These are phyloP conservation scores for Psilocybe cubensis DNA, from an alignment of 768 basidiomycete genomes.

Conservation along the genomic window DNA sequence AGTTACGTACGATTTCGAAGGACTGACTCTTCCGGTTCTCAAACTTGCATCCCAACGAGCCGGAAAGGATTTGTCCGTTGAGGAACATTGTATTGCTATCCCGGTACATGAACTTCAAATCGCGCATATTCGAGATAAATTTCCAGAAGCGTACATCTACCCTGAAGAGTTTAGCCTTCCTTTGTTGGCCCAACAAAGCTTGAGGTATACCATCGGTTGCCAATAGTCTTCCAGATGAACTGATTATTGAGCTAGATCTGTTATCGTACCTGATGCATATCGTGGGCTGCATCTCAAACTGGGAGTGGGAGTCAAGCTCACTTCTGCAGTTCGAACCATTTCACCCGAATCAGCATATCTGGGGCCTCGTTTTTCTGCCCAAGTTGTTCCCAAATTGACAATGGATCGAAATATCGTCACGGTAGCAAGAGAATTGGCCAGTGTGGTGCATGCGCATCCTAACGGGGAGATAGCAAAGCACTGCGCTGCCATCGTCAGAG, in stretches of 20 bases:
- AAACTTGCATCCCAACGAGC: conserved; percentile 40
- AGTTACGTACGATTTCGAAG: conserved; percentile 56
- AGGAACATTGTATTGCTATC: conserved; percentile 41
- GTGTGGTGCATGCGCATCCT: conserved; percentile 49
- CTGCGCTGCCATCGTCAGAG: conserved; percentile 55
- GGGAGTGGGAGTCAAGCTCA: conserved; percentile 57
- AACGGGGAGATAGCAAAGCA: conserved; percentile 58
- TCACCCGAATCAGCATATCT: conserved; percentile 61
- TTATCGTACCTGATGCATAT: conserved; percentile 51
- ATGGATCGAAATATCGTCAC: conserved; percentile 53
- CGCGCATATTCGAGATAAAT: conserved; percentile 51
- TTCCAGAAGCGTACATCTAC: conserved; percentile 46
- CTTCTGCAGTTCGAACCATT: conserved; percentile 60
- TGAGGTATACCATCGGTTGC: conserved; percentile 38
- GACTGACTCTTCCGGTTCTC: conserved; percentile 42
- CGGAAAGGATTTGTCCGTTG: conserved; percentile 35
- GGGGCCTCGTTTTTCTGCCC: conserved; percentile 56
- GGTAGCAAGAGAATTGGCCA: conserved; percentile 59
- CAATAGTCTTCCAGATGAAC: neutral
- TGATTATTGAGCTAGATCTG: conserved; percentile 41
- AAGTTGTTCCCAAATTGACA: conserved; percentile 51
- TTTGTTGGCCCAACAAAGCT: conserved; percentile 55
- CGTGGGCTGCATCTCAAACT: conserved; percentile 54
- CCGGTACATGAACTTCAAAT: conserved; percentile 63
- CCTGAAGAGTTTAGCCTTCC: conserved; percentile 45